A percentile compares a stretch with the other conserved stretches of the same genome.
These are phyloP conservation scores for Aspergillus campestris DNA, from an alignment of 495 filamentous ascomycete species.

Conservation along the genomic window DNA sequence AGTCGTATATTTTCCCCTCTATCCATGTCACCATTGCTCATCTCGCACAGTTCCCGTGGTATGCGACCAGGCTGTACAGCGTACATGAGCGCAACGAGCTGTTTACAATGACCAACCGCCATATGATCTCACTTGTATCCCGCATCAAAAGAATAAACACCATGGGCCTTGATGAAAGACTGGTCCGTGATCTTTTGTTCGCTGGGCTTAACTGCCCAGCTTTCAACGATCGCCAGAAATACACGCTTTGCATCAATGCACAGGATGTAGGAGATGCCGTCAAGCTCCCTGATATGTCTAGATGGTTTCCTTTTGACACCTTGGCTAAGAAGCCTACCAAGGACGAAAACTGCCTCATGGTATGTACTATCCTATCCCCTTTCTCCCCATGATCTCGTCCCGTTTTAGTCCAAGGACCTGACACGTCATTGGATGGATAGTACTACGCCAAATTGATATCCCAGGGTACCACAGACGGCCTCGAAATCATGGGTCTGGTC, in stretches of 20 bases:
- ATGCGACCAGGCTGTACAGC: conserved; percentile 51
- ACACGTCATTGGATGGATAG: conserved; percentile 4
- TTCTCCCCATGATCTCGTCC: background rate
- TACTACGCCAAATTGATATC: conserved; percentile 24
- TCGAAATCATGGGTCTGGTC: conserved; percentile 2
- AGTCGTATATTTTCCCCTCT: background rate
- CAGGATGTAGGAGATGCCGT: conserved; percentile 10
- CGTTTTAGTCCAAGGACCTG: background rate
- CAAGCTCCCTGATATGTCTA: conserved; percentile 13
- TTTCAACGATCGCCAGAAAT: conserved; percentile 53
- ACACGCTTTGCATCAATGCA: conserved; percentile 16
- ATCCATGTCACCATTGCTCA: background rate
- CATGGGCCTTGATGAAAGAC: conserved; percentile 41
- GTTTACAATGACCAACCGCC: conserved; percentile 40
- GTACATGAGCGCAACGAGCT: conserved; percentile 53
- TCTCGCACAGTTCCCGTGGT: conserved; percentile 56
- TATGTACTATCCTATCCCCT: conserved; percentile 5
- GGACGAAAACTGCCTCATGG: conserved; percentile 21
- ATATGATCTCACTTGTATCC: conserved; percentile 40
- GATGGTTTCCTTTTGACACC: conserved; percentile 31
- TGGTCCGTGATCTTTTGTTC: conserved; percentile 49
- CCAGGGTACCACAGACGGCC: conserved; percentile 10
- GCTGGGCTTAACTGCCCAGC: conserved; percentile 54
- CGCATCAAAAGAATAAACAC: conserved; percentile 23
- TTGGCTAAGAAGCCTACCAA: conserved; percentile 22